Evolutionary conservation across 805 yeast genomes (phyloP).

Genomic region (Zygoascus biomembranicola): DNA sequence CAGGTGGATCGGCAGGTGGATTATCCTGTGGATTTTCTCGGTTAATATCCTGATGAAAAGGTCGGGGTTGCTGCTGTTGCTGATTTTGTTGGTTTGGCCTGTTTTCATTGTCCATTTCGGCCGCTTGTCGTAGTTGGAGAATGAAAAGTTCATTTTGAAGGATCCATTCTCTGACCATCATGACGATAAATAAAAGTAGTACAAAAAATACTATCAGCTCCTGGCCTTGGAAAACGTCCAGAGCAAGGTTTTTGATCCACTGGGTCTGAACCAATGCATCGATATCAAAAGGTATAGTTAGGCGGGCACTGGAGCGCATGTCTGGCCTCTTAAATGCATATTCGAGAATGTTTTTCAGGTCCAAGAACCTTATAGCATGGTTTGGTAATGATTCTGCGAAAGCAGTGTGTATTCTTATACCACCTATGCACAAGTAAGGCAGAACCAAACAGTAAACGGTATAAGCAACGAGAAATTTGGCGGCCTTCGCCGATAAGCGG

Average conservation of each 20-base stretch:
- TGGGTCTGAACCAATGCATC: neutral
- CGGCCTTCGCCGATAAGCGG: constrained; percentile 5
- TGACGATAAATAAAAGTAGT: constrained; percentile 30
- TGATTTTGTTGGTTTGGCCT: neutral
- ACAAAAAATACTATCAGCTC: constrained; percentile 18
- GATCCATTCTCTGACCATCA: constrained; percentile 32
- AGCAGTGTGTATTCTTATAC: constrained; percentile 15
- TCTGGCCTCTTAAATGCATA: neutral
- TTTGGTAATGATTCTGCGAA: constrained; percentile 17
- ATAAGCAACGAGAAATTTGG: neutral
- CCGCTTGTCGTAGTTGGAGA: constrained; percentile 1
- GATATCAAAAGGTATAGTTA: constrained; percentile 1
- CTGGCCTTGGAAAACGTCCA: constrained; percentile 24
- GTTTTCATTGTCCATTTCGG: constrained; percentile 3
- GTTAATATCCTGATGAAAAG: neutral
- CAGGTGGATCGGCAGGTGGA: neutral
- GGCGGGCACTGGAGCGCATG: neutral
- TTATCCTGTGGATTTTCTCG: neutral
- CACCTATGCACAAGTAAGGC: constrained; percentile 19
- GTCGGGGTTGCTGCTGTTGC: too few species aligned
- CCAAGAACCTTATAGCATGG: neutral
- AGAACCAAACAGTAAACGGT: constrained; percentile 12
- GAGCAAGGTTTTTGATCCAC: constrained; percentile 2
- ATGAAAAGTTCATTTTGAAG: constrained; percentile 23
- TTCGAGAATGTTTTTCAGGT: neutral